A percentile compares a stretch with the other conserved stretches of the same genome.
Conservation (phyloP, 2,329 filamentous ascomycete genomes). For the Lecanoromycetidae sp. region DNA sequence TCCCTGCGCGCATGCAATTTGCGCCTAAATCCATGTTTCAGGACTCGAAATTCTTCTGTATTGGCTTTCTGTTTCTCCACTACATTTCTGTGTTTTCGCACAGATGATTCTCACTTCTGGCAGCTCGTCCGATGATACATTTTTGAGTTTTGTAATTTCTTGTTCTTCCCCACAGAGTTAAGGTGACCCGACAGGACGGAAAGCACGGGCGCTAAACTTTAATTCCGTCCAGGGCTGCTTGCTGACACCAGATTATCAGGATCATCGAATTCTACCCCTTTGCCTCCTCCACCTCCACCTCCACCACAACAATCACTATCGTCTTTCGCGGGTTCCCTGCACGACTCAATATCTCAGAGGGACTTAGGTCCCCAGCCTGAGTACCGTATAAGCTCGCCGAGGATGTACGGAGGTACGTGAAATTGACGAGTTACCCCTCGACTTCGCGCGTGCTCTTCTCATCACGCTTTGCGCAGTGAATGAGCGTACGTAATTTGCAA, state of each 20-base stretch:
- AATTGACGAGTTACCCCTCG: not conserved
- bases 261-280: constrained; percentile 9
- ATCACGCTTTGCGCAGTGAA: not conserved
- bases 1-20: too few relatives aligned
- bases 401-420: constrained; percentile 16
- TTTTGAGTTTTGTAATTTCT: constrained; percentile 3
- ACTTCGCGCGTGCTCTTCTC: not conserved
- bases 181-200: constrained; percentile 5
- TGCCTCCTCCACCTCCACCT: constrained; percentile 6
- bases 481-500: not conserved
- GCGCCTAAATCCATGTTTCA: too few relatives aligned
- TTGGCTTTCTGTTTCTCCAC: too few relatives aligned
- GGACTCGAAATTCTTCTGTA: too few relatives aligned
- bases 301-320: constrained; percentile 3
- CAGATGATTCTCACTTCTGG: too few relatives aligned
- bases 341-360: constrained; percentile 3
- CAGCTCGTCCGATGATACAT: not conserved
- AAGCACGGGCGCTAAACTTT: not conserved
- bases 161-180: constrained; percentile 7
- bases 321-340: constrained; percentile 2
- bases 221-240: too few relatives aligned
- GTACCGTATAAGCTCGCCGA: constrained; percentile 12
- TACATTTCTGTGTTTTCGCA: too few relatives aligned
- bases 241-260: constrained; percentile 5
- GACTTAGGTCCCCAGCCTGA: not conserved